Base-by-base conservation (phyloP, 1,284 basidiomycete genomes). In the Trametes pubescens region DNA sequence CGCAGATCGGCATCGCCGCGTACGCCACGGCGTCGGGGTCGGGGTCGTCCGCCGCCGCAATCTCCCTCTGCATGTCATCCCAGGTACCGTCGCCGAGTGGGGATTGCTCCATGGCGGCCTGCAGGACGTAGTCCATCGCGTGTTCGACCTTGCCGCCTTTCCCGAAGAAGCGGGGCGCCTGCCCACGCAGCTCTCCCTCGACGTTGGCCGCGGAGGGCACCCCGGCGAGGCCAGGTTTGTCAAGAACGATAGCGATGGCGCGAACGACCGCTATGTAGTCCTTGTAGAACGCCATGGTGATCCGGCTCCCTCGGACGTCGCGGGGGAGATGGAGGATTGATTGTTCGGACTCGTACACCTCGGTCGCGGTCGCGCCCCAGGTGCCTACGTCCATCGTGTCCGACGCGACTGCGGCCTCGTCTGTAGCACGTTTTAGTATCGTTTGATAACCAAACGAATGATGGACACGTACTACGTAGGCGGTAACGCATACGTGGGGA, bases 401-500 rank as follows among this genome's bases (percentile, higher is more conserved):
- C 11, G 47, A 29, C 6, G 26, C 24, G 47, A 49, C 26, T 16
- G 14, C 40, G 16, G 40, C 40, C 40, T 43, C 40, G 16, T n/a
- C 40, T 43, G 40, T n/a, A 43, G 8, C 18, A 7, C 14, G 40
- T 43, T 4, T 43, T 43, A 43, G 16, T 4, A 43, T 18, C 18
- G 18, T 4, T 8, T 3, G 5, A 8, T 16, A n/a, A n/a, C 40
- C 18, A 7, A 7, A 4, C 2, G 2, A 43, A 16, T 7, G 14
- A 16, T 18, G 40, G 18, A 16, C 14, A 32, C 29, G 29, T 32
- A 32, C 29, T 32, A 8, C 29, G 29, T 32, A 61, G 53, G n/a
- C 61, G 56, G 38, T 52, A 67, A 5, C 55, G 60, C 71, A 72
- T 70, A 16, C 67, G 60, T 22, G 66, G 67, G 24, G 70, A 70